Evolutionary conservation across 768 basidiomycete species (phyloP), one percentile per base, ranked within the genome.

Genomic region (Boletales sp.): DNA sequence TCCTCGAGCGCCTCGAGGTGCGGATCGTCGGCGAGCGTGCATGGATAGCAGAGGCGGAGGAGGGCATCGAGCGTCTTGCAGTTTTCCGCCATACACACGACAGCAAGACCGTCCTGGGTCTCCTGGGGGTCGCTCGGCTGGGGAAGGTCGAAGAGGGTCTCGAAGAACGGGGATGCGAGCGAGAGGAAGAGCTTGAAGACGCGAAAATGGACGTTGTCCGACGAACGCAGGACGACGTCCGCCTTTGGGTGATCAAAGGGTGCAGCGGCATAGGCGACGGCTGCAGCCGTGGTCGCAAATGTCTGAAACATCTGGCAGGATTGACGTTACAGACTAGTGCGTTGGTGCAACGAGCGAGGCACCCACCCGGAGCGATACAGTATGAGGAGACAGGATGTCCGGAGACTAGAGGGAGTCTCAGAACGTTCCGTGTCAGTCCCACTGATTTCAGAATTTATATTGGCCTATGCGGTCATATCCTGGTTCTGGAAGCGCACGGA

Each of bases 131-230:
- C 34, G 5, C 8, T 40, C 6, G 9, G 56, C 35, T 70, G 63
- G 0, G 65, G 64, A 1, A 69, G 50, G 13, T 48, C 45, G 43
- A 73, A 69, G 55, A 74, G 66, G 19, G 57, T 52, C 18, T 61
- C 52, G 41, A 72, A 76, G 45, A 72, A 58, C 0, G 67, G 52
- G 13, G 70, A 69, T 3, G 68, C 59, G 18, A 66, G 58, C 14
- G 61, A 58, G 14, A 72, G 64, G 31, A 72, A 64, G 18, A 60
- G 48, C 13, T 59, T 67, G 51, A 69, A 66, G 14, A 71, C 53
- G 5, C 54, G 62, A 31, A 72, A 56, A 42, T 72, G 60, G 18
- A 69, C 44, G 4, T 55, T 53, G 54, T 66, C 67, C 6, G 52
- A 58, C 10, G 65, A 61, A 10, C 58, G 67, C 21, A 68, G 32